Conservation (phyloP, 2,329 filamentous ascomycete species). For the Metarhizium album region DNA sequence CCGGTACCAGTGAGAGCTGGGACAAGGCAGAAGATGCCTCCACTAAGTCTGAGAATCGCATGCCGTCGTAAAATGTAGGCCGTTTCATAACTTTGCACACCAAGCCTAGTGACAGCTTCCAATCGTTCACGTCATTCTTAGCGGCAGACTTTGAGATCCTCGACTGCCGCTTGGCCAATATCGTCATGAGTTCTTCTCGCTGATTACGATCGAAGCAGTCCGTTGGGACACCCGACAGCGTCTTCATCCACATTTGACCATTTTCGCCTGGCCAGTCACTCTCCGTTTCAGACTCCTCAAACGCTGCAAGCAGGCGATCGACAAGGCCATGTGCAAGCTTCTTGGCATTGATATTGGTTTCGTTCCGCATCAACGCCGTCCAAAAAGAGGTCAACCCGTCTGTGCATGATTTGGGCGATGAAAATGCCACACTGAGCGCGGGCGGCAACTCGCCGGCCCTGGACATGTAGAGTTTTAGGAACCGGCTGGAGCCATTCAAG, state of each 20-base stretch:
- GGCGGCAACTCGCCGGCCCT: constrained; percentile 15
- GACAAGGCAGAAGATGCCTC: constrained; percentile 23
- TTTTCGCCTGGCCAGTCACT: constrained; percentile 21
- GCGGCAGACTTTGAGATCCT: constrained; percentile 16
- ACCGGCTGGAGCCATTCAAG: constrained; percentile 20
- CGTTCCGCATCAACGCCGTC: constrained; percentile 23
- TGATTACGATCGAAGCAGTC: constrained; percentile 31
- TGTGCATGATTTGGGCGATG: constrained; percentile 9
- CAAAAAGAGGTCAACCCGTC: constrained; percentile 16
- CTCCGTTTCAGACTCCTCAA: constrained; percentile 19
- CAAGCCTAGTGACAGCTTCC: constrained; percentile 31
- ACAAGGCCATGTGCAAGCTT: constrained; percentile 22
- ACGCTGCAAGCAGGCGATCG: constrained; percentile 19
- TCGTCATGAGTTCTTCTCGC: constrained; percentile 31
- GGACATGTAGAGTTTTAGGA: constrained; percentile 18
- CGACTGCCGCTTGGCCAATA: constrained; percentile 18
- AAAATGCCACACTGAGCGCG: constrained; percentile 15
- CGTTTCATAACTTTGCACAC: constrained; percentile 38
- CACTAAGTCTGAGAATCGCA: constrained; percentile 29
- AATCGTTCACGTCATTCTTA: constrained; percentile 17
- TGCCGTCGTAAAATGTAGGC: constrained; percentile 39
- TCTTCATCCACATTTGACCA: constrained; percentile 20
- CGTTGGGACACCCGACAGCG: constrained; percentile 23
- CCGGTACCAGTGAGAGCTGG: constrained; percentile 12
- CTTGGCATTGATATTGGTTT: constrained; percentile 25